phyloP scores from a whole-genome alignment of 768 basidiomycete genomes.

The Lactifluus subvellereus region DNA sequence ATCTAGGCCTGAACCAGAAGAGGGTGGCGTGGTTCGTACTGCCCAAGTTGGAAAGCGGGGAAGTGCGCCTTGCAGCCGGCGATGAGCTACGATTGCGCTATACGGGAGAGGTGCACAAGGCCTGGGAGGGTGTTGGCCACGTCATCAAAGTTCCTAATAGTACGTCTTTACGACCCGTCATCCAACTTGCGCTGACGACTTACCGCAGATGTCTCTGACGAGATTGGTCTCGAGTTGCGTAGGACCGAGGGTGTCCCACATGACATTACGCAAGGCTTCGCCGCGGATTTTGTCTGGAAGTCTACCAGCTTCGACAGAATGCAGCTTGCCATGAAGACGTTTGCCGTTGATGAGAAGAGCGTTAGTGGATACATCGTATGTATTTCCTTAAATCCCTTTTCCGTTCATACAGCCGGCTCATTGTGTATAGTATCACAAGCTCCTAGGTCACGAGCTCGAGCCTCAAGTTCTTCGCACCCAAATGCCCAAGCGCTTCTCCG shows the following conservation, averaged over 20 bases:
- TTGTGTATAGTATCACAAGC: slow-evolving; percentile 81
- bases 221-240: slow-evolving; percentile 90
- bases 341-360: slow-evolving; percentile 98
- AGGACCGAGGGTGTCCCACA: slow-evolving; percentile 89
- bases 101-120: slow-evolving; percentile 80
- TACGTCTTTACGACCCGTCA: slow-evolving; percentile 36
- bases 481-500: slow-evolving; percentile 97
- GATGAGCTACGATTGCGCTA: slow-evolving; percentile 92
- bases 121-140: slow-evolving; percentile 97
- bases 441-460: slow-evolving; percentile 95
- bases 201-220: slow-evolving; percentile 88
- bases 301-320: slow-evolving; percentile 99
- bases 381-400: slow-evolving; percentile 9
- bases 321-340: slow-evolving; percentile 99
- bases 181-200: slow-evolving; percentile 14
- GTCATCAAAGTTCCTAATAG: slow-evolving; percentile 99
- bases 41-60: slow-evolving; percentile 96
- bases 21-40: slow-evolving; percentile 97
- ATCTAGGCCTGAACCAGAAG: slow-evolving; percentile 97
- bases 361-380: slow-evolving; percentile 97
- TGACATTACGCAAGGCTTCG: slow-evolving; percentile 91
- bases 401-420: slow-evolving; percentile 1
- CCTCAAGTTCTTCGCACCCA: slow-evolving; percentile 86
- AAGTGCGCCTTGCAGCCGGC: slow-evolving; percentile 93
- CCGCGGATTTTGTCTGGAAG: slow-evolving; percentile 99